These are phyloP conservation scores for Lipomyces mesembrius DNA, from an alignment of 805 yeast genomes.

Conservation along the genomic window DNA sequence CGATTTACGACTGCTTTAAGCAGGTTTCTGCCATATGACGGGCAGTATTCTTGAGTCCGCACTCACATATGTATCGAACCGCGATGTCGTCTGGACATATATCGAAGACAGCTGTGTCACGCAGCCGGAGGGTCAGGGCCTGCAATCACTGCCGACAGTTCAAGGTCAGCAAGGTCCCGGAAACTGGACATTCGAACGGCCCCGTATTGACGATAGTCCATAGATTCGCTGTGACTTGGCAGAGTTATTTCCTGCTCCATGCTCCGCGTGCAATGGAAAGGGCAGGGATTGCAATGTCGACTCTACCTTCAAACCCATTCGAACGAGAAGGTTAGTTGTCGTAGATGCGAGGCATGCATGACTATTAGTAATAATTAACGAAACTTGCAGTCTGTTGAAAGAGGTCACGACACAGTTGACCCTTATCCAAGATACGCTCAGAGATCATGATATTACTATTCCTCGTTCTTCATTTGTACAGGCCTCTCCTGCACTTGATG, in stretches of 20 bases:
- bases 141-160: neutral
- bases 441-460: constrained; percentile 2
- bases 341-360: too few relatives aligned
- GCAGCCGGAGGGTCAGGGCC: neutral
- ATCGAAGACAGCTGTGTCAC: neutral
- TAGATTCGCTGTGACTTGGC: constrained; percentile 10
- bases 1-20: neutral
- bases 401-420: constrained; percentile 6
- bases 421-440: neutral
- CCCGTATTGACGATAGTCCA: neutral
- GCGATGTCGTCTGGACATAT: neutral
- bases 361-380: neutral
- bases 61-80: neutral
- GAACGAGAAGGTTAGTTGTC: neutral
- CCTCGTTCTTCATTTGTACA: neutral
- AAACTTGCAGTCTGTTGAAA: neutral
- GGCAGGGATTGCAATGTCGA: constrained; percentile 3
- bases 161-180: neutral
- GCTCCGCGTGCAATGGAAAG: constrained; percentile 2
- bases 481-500: neutral
- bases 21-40: neutral
- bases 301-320: constrained; percentile 3
- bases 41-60: neutral
- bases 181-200: neutral
- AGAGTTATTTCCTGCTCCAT: neutral